These are phyloP conservation scores for Erythrobasidium yunnanense DNA, from an alignment of 768 basidiomycete species.

Conservation along the genomic window DNA sequence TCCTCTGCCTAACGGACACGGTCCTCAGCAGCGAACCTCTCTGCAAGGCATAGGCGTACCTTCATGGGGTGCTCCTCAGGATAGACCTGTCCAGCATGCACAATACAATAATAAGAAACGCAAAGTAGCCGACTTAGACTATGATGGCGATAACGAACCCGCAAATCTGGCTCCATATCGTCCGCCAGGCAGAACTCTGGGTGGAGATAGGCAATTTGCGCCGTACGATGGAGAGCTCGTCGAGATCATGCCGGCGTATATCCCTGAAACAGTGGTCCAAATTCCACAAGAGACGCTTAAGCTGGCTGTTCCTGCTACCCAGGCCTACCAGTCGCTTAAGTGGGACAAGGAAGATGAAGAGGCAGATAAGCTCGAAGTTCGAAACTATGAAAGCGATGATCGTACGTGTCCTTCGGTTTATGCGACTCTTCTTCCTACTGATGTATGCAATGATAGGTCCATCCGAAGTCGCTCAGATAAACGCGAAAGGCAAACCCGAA, in stretches of 20 bases:
- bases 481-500: slow-evolving; percentile 43
- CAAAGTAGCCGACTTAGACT: neutral
- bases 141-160: neutral
- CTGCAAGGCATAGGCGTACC: slow-evolving; percentile 14
- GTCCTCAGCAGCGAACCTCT: neutral
- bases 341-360: slow-evolving; percentile 53
- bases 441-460: slow-evolving; percentile 42
- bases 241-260: slow-evolving; percentile 17
- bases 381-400: slow-evolving; percentile 57
- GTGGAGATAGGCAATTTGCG: slow-evolving; percentile 1
- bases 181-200: slow-evolving; percentile 15
- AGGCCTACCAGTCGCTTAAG: slow-evolving; percentile 49
- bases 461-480: slow-evolving; percentile 58
- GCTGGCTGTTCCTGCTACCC: slow-evolving; percentile 46
- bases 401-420: slow-evolving; percentile 43
- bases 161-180: neutral
- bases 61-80: slow-evolving; percentile 20
- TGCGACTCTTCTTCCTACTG: neutral
- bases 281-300: slow-evolving; percentile 10
- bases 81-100: slow-evolving; percentile 11
- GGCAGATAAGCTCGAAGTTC: slow-evolving; percentile 61
- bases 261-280: neutral
- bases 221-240: slow-evolving; percentile 9
- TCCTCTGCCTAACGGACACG: neutral
- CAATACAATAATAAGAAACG: neutral